A percentile compares a stretch with the other conserved stretches of the same genome.
phyloP scores from a whole-genome alignment of 768 basidiomycete species.

The Punctularia strigosozonata region DNA sequence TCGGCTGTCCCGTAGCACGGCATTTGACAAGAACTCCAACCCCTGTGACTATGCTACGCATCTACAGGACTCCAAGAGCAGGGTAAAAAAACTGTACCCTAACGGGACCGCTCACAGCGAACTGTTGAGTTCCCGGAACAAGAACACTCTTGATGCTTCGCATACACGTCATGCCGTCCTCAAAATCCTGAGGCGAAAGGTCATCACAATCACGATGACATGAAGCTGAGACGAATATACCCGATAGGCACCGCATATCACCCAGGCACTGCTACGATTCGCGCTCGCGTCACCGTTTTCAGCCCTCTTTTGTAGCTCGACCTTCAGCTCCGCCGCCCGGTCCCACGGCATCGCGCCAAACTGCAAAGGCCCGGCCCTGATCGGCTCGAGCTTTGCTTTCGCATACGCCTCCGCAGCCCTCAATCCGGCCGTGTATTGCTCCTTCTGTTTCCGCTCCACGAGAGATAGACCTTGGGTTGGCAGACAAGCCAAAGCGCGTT shows the following conservation, averaged over 20 bases:
- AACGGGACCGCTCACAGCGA: not conserved
- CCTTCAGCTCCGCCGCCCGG: not conserved
- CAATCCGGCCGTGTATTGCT: conserved; percentile 19
- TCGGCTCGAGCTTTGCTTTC: too few relatives aligned
- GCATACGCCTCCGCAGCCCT: too few relatives aligned
- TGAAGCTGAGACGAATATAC: conserved; percentile 1
- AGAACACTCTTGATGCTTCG: not conserved
- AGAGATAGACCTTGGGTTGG: conserved; percentile 16
- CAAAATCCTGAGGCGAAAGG: conserved; percentile 5
- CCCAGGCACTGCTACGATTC: conserved; percentile 2
- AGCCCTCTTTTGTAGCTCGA: not conserved
- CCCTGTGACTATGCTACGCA: conserved; percentile 9
- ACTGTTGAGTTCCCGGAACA: not conserved
- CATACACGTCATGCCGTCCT: conserved; percentile 2
- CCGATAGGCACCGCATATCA: conserved; percentile 7
- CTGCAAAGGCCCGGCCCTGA: too few relatives aligned
- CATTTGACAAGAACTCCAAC: conserved; percentile 12
- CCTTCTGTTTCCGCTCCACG: conserved; percentile 21
- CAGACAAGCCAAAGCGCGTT: conserved; percentile 21
- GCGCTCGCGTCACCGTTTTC: not conserved
- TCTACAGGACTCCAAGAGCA: not conserved
- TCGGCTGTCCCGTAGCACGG: conserved; percentile 15
- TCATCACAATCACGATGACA: too few relatives aligned
- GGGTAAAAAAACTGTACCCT: not conserved
- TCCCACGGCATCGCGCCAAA: not conserved